Evolutionary conservation across 371 early-diverging fungal species (phyloP), one percentile per base, ranked within the genome.

Genomic region (Rhizomucor miehei): DNA sequence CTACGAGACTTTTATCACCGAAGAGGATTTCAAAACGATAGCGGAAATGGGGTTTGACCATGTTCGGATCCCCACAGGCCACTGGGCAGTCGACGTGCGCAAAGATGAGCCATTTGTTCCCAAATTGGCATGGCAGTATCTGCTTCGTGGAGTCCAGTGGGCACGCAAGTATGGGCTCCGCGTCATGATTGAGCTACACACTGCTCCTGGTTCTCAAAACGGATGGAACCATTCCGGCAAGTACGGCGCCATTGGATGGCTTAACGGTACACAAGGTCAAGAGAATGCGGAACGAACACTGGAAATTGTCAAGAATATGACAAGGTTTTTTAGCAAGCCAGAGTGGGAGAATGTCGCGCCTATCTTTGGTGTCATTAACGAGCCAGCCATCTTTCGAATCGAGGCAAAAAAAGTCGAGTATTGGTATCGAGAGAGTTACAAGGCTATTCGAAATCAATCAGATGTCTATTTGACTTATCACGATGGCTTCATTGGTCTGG

Each of bases 201-300:
- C 85, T 0, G 86, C 83, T 3, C 89, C 89, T 0, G 89, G 89
- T 0, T 88, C 88, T 6, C 91, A 90, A 61, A 88, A 88, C 52
- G 88, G 88, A n/a, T 89, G 87, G 74, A 87, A 89, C 47, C 86
- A 89, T 52, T 86, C 87, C 1, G 89, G 89, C 1, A 54, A 58
- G 67, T 68, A 17, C 40, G 72, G 67, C 56, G 60, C 21, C 35
- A 64, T 51, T 66, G 82, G 85, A 52, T 83, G 78, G 67, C 49
- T 65, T 45, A 73, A 70, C 29, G 73, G 73, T n/a, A 65, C 66
- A 5, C 20, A 65, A 2, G 78, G 78, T 14, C 52, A 66, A 1
- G 24, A 17, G 0, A 71, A 74, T 54, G 72, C 71, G n/a, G 47
- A 72, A 46, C 54, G 71, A 40, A 63, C 70, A 6, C 39, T 63